Evolutionary conservation across 495 filamentous ascomycete species (phyloP).

Genomic region (Aspergillus avenaceus): DNA sequence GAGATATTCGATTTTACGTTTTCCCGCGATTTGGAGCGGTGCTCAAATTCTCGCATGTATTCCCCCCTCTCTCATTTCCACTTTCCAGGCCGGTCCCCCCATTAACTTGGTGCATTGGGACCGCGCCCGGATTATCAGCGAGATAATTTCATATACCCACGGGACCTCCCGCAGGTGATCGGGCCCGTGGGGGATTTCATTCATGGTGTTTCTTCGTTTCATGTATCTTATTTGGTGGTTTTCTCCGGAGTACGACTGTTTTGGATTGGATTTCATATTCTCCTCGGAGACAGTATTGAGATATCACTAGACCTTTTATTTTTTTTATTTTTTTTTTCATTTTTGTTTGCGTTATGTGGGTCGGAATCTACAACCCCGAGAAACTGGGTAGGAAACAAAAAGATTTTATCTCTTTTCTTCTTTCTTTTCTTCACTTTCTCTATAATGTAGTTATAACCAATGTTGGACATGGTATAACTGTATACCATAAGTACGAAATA

Average conservation of each 20-base stretch:
- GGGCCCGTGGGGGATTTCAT: not conserved
- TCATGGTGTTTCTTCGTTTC: slow-evolving; percentile 1
- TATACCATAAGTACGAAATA: too few relatives aligned
- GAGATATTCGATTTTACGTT: slow-evolving; percentile 5
- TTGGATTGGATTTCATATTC: not conserved
- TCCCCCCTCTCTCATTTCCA: not conserved
- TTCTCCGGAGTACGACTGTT: not conserved
- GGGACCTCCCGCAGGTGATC: not conserved
- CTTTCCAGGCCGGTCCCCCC: too few relatives aligned
- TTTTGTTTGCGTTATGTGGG: not conserved
- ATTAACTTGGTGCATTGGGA: too few relatives aligned
- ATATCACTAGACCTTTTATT: slow-evolving; percentile 8
- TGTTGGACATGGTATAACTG: too few relatives aligned
- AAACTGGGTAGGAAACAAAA: too few relatives aligned
- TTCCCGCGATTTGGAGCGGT: slow-evolving; percentile 9
- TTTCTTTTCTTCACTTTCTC: too few relatives aligned
- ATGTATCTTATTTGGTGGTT: slow-evolving; percentile 6
- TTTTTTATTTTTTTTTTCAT: not conserved
- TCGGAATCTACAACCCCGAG: not conserved
- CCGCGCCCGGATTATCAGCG: too few relatives aligned
- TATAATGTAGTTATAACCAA: too few relatives aligned
- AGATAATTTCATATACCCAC: too few relatives aligned
- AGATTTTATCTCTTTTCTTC: too few relatives aligned
- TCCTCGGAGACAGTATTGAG: slow-evolving; percentile 9
- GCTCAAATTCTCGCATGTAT: slow-evolving; percentile 1